Conservation (phyloP, 129 eudicot species). For the Flaveria bidentis region DNA sequence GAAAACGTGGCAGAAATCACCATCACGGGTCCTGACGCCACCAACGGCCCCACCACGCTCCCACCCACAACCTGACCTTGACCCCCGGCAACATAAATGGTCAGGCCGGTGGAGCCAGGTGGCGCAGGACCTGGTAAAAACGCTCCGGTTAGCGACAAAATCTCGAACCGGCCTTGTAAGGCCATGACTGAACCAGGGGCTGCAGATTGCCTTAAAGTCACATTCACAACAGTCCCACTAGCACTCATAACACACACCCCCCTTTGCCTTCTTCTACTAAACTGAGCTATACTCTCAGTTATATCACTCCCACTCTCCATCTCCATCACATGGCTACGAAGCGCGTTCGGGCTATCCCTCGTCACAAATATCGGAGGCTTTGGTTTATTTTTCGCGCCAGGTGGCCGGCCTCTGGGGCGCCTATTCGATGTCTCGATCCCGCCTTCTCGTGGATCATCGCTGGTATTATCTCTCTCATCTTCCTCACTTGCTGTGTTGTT, state of each 20-base stretch:
- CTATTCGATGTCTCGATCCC: conserved; percentile 58
- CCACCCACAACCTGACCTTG: conserved; percentile 87
- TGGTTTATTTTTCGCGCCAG: conserved; percentile 69
- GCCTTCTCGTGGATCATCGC: conserved; percentile 68
- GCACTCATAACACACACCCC: conserved; percentile 75
- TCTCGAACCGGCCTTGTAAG: conserved; percentile 75
- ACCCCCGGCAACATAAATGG: conserved; percentile 73
- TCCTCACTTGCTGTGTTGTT: conserved; percentile 45
- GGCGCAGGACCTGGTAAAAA: conserved; percentile 80
- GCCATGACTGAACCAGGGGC: conserved; percentile 63
- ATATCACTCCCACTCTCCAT: conserved; percentile 73
- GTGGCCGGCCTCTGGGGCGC: conserved; percentile 73
- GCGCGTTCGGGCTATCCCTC: conserved; percentile 72
- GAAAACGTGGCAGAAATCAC: conserved; percentile 68
- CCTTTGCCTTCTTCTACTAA: conserved; percentile 60
- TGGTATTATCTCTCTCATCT: conserved; percentile 44
- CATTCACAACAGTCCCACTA: conserved; percentile 61
- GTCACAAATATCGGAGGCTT: conserved; percentile 76
- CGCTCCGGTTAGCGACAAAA: conserved; percentile 60
- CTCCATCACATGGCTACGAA: conserved; percentile 80
- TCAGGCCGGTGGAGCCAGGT: conserved; percentile 69
- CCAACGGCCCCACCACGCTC: conserved; percentile 64
- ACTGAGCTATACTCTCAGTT: conserved; percentile 67
- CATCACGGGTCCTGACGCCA: conserved; percentile 75
- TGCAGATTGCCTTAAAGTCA: conserved; percentile 67